Evolutionary conservation across 2,329 filamentous ascomycete species (phyloP), one percentile per base, ranked within the genome.

Genomic region (Coniochaeta hoffmannii): DNA sequence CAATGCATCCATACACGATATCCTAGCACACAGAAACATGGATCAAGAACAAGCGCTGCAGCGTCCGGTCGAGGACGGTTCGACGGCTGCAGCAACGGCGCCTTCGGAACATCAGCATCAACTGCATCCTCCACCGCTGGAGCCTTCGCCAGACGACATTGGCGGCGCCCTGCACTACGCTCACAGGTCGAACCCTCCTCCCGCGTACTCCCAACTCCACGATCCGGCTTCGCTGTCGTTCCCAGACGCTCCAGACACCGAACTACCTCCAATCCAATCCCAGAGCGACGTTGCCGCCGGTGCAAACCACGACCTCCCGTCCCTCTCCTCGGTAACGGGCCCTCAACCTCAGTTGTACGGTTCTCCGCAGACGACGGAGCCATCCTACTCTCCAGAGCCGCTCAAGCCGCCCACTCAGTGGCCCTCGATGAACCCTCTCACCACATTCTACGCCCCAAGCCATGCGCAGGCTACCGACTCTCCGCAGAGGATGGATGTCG

Each of bases 351-450:
- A 54, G 34, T 50, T 53, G 38, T 60, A 60, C 53, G 35, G 57
- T 30, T 56, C 66, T 41, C 59, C 64, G 10, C 65, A 63, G 50
- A 62, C 60, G 41, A 61, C 66, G 8, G 65, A 67, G 32, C 63
- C 64, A 34, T 57, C 63, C 1, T 64, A 65, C 52, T 62, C 64
- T 36, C 61, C 62, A 35, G 58, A 63, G 17, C 61, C 58, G 53
- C 58, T 65, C 31, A 57, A 66, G 54, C 49, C 65, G 54, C 49
- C 65, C 24, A 65, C 63, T 26, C 70, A 72, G 57, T 81, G 79
- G 79, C 74, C 76, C 22, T 74, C 73, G 57, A 64, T 78, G 51
- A 79, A 79, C 56, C 76, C 76, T 0, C 66, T 79, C 19, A 75
- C 76, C 10, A 69, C 73, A 8, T 81, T 78, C 60, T 78, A 78